phyloP scores from a whole-genome alignment of 257 asterid genomes.

The Gentiana macrophylla region DNA sequence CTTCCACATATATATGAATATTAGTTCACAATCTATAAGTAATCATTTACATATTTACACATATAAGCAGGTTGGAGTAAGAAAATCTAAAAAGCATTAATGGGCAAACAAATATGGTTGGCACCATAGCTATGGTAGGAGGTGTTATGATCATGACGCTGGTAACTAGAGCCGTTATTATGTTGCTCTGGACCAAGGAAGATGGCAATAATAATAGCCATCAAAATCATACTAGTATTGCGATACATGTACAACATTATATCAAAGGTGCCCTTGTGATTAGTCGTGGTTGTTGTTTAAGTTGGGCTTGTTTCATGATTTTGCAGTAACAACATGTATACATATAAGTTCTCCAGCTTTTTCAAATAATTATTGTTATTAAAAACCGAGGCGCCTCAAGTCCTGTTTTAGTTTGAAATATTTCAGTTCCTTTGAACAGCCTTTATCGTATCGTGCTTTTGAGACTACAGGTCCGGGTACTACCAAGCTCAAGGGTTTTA shows the following conservation, averaged over 20 bases:
- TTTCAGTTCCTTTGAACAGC: no score
- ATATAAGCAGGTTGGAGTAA: conserved; percentile 53
- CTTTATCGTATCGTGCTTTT: no score
- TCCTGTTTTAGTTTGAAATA: no score
- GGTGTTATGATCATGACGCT: conserved; percentile 98
- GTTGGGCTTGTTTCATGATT: conserved; percentile 87
- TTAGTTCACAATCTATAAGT: no score
- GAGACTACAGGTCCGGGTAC: no score
- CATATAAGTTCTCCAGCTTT: no score
- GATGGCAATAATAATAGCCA: conserved; percentile 1
- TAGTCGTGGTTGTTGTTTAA: conserved; percentile 54
- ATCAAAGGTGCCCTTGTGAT: conserved; percentile 85
- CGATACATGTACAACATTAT: conserved; percentile 39
- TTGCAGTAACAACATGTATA: conserved; percentile 26
- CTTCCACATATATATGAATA: no score
- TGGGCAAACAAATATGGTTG: conserved; percentile 84
- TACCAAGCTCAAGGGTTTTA: no score
- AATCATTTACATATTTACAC: no score
- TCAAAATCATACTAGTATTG: conserved; percentile 19
- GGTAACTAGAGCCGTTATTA: conserved; percentile 49
- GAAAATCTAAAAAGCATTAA: conserved; percentile 54
- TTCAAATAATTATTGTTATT: no score
- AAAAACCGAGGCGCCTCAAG: no score
- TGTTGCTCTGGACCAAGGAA: conserved; percentile 58
- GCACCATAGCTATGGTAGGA: conserved; percentile 67